These are phyloP conservation scores for Stenocarpella maydis DNA, from an alignment of 2,329 filamentous ascomycete genomes.

Conservation along the genomic window DNA sequence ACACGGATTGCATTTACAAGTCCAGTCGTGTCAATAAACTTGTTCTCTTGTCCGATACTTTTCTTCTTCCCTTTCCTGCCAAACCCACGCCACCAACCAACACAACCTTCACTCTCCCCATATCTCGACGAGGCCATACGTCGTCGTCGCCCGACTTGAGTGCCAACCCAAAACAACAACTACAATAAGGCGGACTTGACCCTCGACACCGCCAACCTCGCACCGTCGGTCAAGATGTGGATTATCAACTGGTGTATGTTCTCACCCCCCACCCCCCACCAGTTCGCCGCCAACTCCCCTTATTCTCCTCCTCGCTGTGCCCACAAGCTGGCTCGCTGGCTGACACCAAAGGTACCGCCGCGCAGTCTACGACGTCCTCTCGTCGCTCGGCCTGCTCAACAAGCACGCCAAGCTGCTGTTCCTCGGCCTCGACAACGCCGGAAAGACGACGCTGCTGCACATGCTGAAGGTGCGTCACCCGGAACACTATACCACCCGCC, in stretches of 20 bases:
- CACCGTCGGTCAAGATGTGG: slow-evolving; percentile 72
- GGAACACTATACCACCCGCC: neutral
- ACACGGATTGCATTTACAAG: slow-evolving; percentile 30
- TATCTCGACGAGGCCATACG: neutral
- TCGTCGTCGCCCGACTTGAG: neutral
- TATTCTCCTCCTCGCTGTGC: too few species aligned
- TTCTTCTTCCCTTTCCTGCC: neutral
- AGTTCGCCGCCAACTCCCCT: too few species aligned
- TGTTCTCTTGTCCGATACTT: slow-evolving; percentile 23
- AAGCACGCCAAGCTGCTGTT: slow-evolving; percentile 97
- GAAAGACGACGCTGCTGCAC: slow-evolving; percentile 92
- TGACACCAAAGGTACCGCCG: slow-evolving; percentile 40
- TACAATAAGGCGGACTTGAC: neutral
- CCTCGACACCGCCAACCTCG: neutral
- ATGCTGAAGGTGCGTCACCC: slow-evolving; percentile 82
- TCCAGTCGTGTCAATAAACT: neutral
- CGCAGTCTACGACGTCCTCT: slow-evolving; percentile 88
- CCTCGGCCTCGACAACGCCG: slow-evolving; percentile 91
- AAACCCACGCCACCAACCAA: slow-evolving; percentile 17
- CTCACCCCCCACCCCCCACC: neutral
- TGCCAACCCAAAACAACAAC: neutral
- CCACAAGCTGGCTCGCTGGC: slow-evolving; percentile 26
- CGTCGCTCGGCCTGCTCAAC: slow-evolving; percentile 87
- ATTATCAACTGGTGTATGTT: slow-evolving; percentile 93
- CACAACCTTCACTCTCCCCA: neutral